These are phyloP conservation scores for Deinandra increscens DNA, from an alignment of 129 eudicot genomes.

Conservation along the genomic window DNA sequence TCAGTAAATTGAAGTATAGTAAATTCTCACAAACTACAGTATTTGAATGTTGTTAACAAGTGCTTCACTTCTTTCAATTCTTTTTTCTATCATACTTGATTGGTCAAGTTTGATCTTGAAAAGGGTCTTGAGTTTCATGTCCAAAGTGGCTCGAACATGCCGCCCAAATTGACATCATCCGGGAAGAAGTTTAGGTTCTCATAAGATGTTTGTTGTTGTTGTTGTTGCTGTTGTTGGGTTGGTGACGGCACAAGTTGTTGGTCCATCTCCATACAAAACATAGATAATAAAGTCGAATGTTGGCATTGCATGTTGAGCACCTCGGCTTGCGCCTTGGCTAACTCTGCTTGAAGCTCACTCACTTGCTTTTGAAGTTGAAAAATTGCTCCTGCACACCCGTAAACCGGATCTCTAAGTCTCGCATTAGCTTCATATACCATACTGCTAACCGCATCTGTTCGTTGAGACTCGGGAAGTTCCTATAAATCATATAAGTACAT, in stretches of 20 bases:
- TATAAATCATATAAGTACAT: slow-evolving; percentile 18
- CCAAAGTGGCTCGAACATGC: slow-evolving; percentile 61
- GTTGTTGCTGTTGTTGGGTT: slow-evolving; percentile 30
- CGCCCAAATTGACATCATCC: slow-evolving; percentile 44
- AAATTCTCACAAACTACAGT: slow-evolving; percentile 24
- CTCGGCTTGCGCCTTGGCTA: slow-evolving; percentile 82
- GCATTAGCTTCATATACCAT: slow-evolving; percentile 97
- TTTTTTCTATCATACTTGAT: slow-evolving; percentile 21
- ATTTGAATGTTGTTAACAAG: slow-evolving; percentile 21
- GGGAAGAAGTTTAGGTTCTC: slow-evolving; percentile 43
- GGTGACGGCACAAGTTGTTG: slow-evolving; percentile 18
- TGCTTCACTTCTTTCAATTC: slow-evolving; percentile 15
- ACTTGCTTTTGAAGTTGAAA: slow-evolving; percentile 84
- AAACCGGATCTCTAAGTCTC: slow-evolving; percentile 77
- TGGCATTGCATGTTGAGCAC: slow-evolving; percentile 72
- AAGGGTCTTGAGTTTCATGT: slow-evolving; percentile 36
- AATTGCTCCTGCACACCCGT: slow-evolving; percentile 89
- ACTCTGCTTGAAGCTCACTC: slow-evolving; percentile 74
- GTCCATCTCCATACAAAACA: slow-evolving; percentile 54
- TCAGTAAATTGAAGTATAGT: slow-evolving; percentile 32
- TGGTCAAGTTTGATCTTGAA: slow-evolving; percentile 5
- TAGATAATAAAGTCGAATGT: slow-evolving; percentile 50
- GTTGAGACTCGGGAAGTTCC: slow-evolving; percentile 78
- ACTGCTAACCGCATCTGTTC: slow-evolving; percentile 90
- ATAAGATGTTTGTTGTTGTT: slow-evolving; percentile 29